A percentile compares a stretch with the other conserved stretches of the same genome.
Conservation (phyloP, 2,329 filamentous ascomycete genomes). For the Fusarium goolgardi region DNA sequence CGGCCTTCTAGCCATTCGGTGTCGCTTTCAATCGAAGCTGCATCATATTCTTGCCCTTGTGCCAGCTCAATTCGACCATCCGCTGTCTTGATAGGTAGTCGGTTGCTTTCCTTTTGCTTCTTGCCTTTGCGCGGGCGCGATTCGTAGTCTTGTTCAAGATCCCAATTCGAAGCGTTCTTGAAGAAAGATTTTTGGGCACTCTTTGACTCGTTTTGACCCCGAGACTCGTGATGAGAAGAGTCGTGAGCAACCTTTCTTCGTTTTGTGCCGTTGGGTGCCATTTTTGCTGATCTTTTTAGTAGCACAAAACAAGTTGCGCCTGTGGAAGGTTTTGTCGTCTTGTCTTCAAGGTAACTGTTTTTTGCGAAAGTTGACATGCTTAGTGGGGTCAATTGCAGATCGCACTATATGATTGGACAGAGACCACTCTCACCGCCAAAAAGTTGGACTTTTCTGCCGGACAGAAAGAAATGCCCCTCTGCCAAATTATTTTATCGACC, state of each 20-base stretch:
- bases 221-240: slow-evolving; percentile 59
- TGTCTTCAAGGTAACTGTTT: slow-evolving; percentile 25
- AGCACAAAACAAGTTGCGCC: slow-evolving; percentile 18
- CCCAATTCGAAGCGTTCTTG: slow-evolving; percentile 82
- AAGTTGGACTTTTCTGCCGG: slow-evolving; percentile 44
- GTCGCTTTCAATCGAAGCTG: slow-evolving; percentile 69
- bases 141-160: slow-evolving; percentile 93
- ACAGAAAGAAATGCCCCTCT: slow-evolving; percentile 34
- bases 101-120: slow-evolving; percentile 77
- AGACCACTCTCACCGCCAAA: slow-evolving; percentile 53
- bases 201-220: slow-evolving; percentile 49
- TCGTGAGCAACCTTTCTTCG: slow-evolving; percentile 69
- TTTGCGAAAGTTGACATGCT: slow-evolving; percentile 27
- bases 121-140: slow-evolving; percentile 81
- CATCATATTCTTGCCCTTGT: slow-evolving; percentile 67
- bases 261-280: slow-evolving; percentile 65
- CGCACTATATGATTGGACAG: background rate
- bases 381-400: background rate
- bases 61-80: slow-evolving; percentile 77
- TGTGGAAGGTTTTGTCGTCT: slow-evolving; percentile 36
- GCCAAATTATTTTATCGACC: slow-evolving; percentile 26
- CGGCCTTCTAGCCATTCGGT: slow-evolving; percentile 72
- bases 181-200: slow-evolving; percentile 74
- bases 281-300: slow-evolving; percentile 44
- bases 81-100: slow-evolving; percentile 86